Evolutionary conservation across 768 basidiomycete genomes (phyloP).

Genomic region (Auricularia sp.): DNA sequence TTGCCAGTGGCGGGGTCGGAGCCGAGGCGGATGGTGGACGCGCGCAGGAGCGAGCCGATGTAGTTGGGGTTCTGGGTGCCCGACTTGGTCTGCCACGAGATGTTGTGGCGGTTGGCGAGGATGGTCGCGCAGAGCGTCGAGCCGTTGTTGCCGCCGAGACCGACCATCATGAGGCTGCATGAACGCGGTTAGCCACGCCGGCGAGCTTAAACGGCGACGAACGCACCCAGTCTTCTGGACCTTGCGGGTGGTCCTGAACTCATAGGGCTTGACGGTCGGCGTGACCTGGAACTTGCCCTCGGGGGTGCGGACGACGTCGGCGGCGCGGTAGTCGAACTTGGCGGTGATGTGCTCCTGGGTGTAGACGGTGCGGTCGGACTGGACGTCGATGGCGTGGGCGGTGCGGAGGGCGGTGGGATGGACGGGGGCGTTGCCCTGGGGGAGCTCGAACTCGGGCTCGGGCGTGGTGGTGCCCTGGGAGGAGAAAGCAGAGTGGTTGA

Average conservation of each 20-base stretch:
- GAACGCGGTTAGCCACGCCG: constrained; percentile 9
- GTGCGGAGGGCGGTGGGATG: constrained; percentile 84
- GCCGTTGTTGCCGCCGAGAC: constrained; percentile 96
- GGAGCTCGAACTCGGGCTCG: constrained; percentile 57
- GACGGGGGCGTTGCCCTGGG: constrained; percentile 38
- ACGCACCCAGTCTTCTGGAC: constrained; percentile 89
- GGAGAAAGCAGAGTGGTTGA: constrained; percentile 28
- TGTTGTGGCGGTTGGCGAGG: constrained; percentile 91
- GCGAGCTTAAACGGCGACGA: constrained; percentile 1
- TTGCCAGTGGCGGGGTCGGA: constrained; percentile 68
- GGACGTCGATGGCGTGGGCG: constrained; percentile 64
- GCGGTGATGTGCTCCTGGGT: constrained; percentile 75
- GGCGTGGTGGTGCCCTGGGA: constrained; percentile 68
- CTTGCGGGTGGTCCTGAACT: constrained; percentile 83
- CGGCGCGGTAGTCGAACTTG: constrained; percentile 72
- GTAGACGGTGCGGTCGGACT: constrained; percentile 73
- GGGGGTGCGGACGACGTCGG: constrained; percentile 49
- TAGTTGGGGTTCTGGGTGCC: constrained; percentile 94
- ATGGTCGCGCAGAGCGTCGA: constrained; percentile 89
- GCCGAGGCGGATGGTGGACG: constrained; percentile 89
- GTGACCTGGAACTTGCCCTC: constrained; percentile 71
- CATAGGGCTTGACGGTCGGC: constrained; percentile 70
- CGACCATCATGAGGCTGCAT: constrained; percentile 87
- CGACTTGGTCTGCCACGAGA: constrained; percentile 88
- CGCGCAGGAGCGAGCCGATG: constrained; percentile 92